Percentiles rank a stretch among this genome's conserved stretches.
These are phyloP conservation scores for Madurella fahalii DNA, from an alignment of 2,329 filamentous ascomycete species.

Conservation along the genomic window DNA sequence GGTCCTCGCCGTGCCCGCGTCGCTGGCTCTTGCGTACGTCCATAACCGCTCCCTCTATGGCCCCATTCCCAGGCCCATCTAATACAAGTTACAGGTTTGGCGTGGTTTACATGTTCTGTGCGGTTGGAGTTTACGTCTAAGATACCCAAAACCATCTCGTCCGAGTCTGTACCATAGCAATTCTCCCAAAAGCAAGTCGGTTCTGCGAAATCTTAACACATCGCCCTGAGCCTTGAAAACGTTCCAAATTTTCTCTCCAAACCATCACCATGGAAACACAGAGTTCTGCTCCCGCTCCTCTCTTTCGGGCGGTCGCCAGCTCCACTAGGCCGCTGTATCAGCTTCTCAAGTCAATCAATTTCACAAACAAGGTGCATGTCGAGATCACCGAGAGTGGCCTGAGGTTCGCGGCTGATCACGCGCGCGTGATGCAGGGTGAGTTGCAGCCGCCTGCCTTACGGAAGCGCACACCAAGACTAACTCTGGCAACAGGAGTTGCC, in stretches of 20 bases:
- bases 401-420: slow-evolving; percentile 82
- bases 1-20: slow-evolving; percentile 78
- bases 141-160: slow-evolving; percentile 38
- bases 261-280: slow-evolving; percentile 19
- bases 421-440: slow-evolving; percentile 84
- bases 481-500: slow-evolving; percentile 55
- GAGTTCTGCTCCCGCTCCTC: slow-evolving; percentile 35
- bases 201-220: slow-evolving; percentile 13
- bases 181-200: slow-evolving; percentile 24
- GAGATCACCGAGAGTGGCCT: slow-evolving; percentile 83
- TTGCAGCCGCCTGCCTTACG: not conserved
- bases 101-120: slow-evolving; percentile 97
- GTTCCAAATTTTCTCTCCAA: slow-evolving; percentile 5
- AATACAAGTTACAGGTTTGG: slow-evolving; percentile 62
- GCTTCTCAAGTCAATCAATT: slow-evolving; percentile 55
- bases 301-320: slow-evolving; percentile 73
- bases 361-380: slow-evolving; percentile 54
- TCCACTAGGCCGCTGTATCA: slow-evolving; percentile 72
- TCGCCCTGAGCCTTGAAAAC: slow-evolving; percentile 7
- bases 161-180: slow-evolving; percentile 39
- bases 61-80: slow-evolving; percentile 4
- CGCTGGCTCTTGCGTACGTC: slow-evolving; percentile 81
- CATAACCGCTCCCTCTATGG: not conserved
- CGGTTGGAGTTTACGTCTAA: slow-evolving; percentile 96
- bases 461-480: slow-evolving; percentile 29